A percentile compares a stretch with the other conserved stretches of the same genome.
Conservation (phyloP, 2,329 filamentous ascomycete genomes). For the Sclerotinia sclerotiorum region DNA sequence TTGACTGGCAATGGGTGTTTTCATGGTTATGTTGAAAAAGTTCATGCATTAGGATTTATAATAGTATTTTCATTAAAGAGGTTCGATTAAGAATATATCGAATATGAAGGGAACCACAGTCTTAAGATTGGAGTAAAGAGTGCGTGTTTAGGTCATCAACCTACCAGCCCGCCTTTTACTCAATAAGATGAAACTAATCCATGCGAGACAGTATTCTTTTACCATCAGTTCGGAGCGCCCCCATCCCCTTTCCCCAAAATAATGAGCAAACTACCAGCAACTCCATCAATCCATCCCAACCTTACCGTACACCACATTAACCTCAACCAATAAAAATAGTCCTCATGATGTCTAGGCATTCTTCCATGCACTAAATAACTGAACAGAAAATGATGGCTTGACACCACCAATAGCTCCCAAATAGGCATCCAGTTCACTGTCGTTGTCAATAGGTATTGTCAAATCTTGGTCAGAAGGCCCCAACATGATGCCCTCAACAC, state of each 20-base stretch:
- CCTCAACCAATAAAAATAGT: not conserved
- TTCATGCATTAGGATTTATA: not conserved
- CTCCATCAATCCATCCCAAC: not conserved
- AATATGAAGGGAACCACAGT: not conserved
- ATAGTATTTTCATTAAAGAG: not conserved
- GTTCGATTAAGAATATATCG: not conserved
- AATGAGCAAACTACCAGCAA: not conserved
- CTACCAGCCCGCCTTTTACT: too few species aligned
- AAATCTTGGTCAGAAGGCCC: conserved; percentile 56
- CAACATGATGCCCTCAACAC: conserved; percentile 65
- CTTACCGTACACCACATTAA: not conserved
- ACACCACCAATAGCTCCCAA: conserved; percentile 52
- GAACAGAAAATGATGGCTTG: conserved; percentile 40
- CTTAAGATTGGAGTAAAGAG: not conserved
- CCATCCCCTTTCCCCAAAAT: not conserved
- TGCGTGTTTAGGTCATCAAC: not conserved
- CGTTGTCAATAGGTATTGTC: conserved; percentile 63
- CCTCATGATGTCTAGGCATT: conserved; percentile 25
- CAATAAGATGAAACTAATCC: not conserved
- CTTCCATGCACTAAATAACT: conserved; percentile 40
- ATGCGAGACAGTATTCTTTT: not conserved
- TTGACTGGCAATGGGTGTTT: not conserved
- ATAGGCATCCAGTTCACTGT: conserved; percentile 72
- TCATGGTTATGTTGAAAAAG: not conserved
- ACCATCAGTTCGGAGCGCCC: not conserved